Percentiles rank a stretch among this genome's conserved stretches.
Conservation (phyloP, 2,329 filamentous ascomycete species). For the Fusarium nanum region DNA sequence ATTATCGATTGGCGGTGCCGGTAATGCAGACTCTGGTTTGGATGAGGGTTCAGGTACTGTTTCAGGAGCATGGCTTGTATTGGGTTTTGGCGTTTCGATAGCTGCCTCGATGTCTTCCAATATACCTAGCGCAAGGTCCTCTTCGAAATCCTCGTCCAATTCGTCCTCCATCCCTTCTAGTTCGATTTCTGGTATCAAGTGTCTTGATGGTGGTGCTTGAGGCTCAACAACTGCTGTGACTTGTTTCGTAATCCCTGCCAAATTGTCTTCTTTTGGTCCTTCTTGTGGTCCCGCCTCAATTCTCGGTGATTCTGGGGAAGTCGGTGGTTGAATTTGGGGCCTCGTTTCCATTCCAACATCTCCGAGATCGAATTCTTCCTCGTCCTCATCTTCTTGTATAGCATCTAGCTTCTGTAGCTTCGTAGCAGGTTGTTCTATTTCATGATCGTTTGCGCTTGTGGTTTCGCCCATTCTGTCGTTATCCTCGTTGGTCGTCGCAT, state of each 20-base stretch:
- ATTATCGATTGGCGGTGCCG: not conserved
- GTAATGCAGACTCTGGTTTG: not conserved
- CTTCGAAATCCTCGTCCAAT: conserved; percentile 43
- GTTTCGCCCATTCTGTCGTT: not conserved
- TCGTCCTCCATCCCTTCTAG: conserved; percentile 44
- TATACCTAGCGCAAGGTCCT: conserved; percentile 45
- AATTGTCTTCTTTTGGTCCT: not conserved
- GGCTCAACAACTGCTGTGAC: not conserved
- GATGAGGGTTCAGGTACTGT: not conserved
- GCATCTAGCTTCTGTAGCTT: conserved; percentile 21
- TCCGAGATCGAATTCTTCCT: conserved; percentile 4
- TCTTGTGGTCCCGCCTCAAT: not conserved
- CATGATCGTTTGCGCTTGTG: not conserved
- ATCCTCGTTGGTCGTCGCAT: conserved; percentile 4
- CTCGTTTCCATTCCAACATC: not conserved
- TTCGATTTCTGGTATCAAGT: not conserved
- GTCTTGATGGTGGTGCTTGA: not conserved
- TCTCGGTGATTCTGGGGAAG: not conserved
- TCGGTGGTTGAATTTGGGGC: not conserved
- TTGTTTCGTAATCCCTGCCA: not conserved
- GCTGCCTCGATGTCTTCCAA: conserved; percentile 40
- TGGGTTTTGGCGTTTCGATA: conserved; percentile 6
- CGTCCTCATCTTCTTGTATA: conserved; percentile 34
- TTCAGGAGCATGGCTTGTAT: not conserved
- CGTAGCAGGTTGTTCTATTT: not conserved